Base-by-base conservation (phyloP, 1,139 yeast species). In the Blastobotrys illinoisensis region DNA sequence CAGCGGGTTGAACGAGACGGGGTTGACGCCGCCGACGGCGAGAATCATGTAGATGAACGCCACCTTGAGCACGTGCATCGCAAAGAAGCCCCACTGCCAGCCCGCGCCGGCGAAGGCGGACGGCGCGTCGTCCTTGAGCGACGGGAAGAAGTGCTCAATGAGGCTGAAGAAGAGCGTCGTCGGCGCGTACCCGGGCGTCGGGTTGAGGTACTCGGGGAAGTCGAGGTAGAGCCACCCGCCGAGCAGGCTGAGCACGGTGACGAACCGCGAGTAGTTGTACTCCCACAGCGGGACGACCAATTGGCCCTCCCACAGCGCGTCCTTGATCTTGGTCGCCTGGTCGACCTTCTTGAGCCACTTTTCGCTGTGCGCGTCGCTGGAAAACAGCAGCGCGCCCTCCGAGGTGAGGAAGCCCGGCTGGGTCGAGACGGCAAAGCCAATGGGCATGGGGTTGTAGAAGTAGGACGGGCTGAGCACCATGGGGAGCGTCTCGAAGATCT, bases 181-280 rank as follows among this genome's bases (percentile, higher is more conserved):
- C 56, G 89, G 75, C 61, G 93, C 86, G 56, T 83, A 78, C 26
- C 97, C 97, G 0, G 98, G 98, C 3, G 98, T 91, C 51, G 97
- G 97, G 46, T 91, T 81, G 55, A 89, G 76, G 63, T 77, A 80
- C 67, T 89, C 96, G 0, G 99, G 99, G 67, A 93, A 77, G 72
- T 93, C 98, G 2, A 96, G 83, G 70, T 91, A 93, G 59, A 93
- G 79, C 98, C 99, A 93, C 18, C 73, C 73, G 13, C 79, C 53
- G 64, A 90, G 74, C 6, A 78, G 58, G 0, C 79, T 54, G 16
- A 79, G 58, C 51, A 83, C 75, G 1, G 77, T 60, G 57, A 78
- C 72, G 60, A 78, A 77, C 21, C 80, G 77, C 52, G 77, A 73
- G 48, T 73, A 69, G 66, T 85, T 80, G 61, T 73, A 77, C 57